Evolutionary conservation across 139 green algal species (phyloP), one percentile per base, ranked within the genome.

Genomic region (Coelastrella sp.): DNA sequence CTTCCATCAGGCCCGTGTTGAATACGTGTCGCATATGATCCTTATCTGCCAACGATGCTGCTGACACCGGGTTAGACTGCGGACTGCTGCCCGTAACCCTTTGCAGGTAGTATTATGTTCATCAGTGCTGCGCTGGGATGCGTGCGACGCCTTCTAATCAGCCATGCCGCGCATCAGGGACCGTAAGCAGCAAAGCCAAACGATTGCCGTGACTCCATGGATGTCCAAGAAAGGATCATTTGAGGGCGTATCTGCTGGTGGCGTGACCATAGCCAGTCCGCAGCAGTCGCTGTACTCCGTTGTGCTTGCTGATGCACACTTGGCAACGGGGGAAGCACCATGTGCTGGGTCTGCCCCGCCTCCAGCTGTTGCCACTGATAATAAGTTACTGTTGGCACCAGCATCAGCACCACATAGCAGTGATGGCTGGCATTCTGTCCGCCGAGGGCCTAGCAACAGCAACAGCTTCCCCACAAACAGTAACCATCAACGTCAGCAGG

Each of bases 161-260:
- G 63, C 63, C 22, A 87, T 87, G 81, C 81, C 81, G n/a, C 59
- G 59, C 11, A 87, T 87, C 9, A 19, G 81, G 12, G 61, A 85
- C 14, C 81, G 81, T 7, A 61, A 61, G 17, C 60, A 75, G 14
- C 27, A 61, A 15, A n/a, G 19, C n/a, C 81, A 75, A n/a, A 27
- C 49, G 57, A 49, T 87, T 4, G 11, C 61, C 5, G 81, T 87
- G 14, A 74, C 81, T 19, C 81, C 81, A 17, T 87, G 81, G 81
- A 75, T 87, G 25, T 8, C n/a, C 0, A 87, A 87, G 81, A 87
- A 87, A 25, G 81, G 81, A 11, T 24, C 20, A 11, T n/a, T 24
- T 24, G 81, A 87, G 6, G 81, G 81, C 12, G 59, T 60, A 20
- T 4, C 27, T 7, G 56, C 25, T 9, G 25, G 56, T 25, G 81